A percentile compares a stretch with the other conserved stretches of the same genome.
Evolutionary conservation across 306 rosid genomes (phyloP).

Genomic region (Vicia villosa): DNA sequence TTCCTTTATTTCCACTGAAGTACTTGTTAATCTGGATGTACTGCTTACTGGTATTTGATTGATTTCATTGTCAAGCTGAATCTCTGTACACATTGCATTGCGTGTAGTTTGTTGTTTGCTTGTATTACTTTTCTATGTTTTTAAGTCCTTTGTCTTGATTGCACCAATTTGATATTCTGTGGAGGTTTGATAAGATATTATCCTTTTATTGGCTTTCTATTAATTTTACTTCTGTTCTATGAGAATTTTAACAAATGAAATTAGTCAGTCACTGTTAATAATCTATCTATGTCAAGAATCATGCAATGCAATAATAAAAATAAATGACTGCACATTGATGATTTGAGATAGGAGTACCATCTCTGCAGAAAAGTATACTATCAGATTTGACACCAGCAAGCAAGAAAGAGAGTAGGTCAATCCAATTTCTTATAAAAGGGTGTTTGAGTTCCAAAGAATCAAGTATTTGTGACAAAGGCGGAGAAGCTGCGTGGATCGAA

Average conservation of each 20-base stretch:
- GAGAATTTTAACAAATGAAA: not conserved
- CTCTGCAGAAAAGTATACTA: slow-evolving; percentile 86
- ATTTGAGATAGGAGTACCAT: slow-evolving; percentile 52
- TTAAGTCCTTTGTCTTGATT: too few species aligned
- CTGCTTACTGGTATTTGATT: too few species aligned
- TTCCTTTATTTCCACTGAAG: too few species aligned
- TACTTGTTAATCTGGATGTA: too few species aligned
- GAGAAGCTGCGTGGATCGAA: slow-evolving; percentile 81
- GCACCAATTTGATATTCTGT: too few species aligned
- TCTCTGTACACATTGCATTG: too few species aligned
- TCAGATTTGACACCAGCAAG: slow-evolving; percentile 91
- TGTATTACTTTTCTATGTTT: too few species aligned
- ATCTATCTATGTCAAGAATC: not conserved
- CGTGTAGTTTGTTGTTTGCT: too few species aligned
- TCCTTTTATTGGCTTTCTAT: not conserved
- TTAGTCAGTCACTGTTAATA: not conserved
- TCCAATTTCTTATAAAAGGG: slow-evolving; percentile 81
- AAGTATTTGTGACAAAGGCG: slow-evolving; percentile 88
- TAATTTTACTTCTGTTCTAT: not conserved
- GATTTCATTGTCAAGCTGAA: too few species aligned
- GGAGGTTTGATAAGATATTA: too few species aligned
- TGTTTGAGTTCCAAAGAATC: slow-evolving; percentile 73
- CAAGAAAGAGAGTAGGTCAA: slow-evolving; percentile 87
- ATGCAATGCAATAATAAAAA: not conserved
- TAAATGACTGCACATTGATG: too few species aligned